These are phyloP conservation scores for Xylogone sp. DNA, from an alignment of 2,329 filamentous ascomycete genomes.

Conservation along the genomic window DNA sequence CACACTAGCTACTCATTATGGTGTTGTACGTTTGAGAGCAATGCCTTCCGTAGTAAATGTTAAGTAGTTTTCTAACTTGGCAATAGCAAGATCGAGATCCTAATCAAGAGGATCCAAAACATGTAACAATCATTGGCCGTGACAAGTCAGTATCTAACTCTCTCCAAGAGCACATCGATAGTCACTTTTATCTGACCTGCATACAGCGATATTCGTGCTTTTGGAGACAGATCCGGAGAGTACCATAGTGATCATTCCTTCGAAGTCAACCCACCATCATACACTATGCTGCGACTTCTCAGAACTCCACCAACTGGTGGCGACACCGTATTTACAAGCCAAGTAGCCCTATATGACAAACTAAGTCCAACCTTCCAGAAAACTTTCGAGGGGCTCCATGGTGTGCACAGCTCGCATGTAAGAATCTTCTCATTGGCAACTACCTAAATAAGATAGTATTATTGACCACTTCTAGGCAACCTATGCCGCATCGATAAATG, in stretches of 20 bases:
- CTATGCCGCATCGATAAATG: slow-evolving; percentile 35
- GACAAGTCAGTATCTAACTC: background rate
- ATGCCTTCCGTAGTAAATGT: slow-evolving; percentile 36
- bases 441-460: slow-evolving; percentile 50
- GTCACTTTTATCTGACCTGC: slow-evolving; percentile 3
- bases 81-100: background rate
- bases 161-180: too few species aligned
- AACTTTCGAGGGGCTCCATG: slow-evolving; percentile 54
- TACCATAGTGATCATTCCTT: slow-evolving; percentile 45
- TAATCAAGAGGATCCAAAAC: background rate
- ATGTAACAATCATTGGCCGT: background rate
- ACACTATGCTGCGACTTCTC: slow-evolving; percentile 52
- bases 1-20: slow-evolving; percentile 48
- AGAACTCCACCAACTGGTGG: slow-evolving; percentile 50
- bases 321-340: slow-evolving; percentile 54
- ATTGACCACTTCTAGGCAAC: slow-evolving; percentile 43
- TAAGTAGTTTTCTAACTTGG: background rate
- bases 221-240: background rate
- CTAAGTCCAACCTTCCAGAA: slow-evolving; percentile 53
- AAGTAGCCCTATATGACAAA: slow-evolving; percentile 55
- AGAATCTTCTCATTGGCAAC: slow-evolving; percentile 31
- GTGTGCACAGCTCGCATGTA: slow-evolving; percentile 34
- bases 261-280: slow-evolving; percentile 53
- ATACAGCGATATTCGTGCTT: background rate
- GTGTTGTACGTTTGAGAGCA: slow-evolving; percentile 48